Percentiles rank a stretch among this genome's conserved stretches.
These are phyloP conservation scores for Quillaja saponaria DNA, from an alignment of 306 rosid species.

Conservation along the genomic window DNA sequence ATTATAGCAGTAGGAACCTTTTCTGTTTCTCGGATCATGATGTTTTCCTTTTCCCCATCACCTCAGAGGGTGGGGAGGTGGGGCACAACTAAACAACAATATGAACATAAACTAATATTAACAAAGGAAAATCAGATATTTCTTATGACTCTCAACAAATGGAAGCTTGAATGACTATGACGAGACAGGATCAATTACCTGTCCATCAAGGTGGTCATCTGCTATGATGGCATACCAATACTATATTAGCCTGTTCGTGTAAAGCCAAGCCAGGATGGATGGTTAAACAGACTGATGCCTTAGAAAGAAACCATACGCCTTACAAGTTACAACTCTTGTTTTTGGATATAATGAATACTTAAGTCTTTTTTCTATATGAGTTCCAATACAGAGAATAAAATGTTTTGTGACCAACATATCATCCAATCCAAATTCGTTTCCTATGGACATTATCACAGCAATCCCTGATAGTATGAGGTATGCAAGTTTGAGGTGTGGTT, in stretches of 20 bases:
- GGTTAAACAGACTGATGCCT: too few species aligned
- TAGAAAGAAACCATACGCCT: too few species aligned
- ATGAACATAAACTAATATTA: not conserved
- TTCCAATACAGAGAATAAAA: too few species aligned
- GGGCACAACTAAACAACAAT: slow-evolving; percentile 4
- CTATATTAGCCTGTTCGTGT: too few species aligned
- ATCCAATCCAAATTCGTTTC: slow-evolving; percentile 11
- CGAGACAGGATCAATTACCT: slow-evolving; percentile 6
- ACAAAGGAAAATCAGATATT: slow-evolving; percentile 21
- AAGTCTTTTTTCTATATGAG: not conserved
- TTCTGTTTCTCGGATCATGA: slow-evolving; percentile 1
- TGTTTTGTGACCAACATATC: slow-evolving; percentile 2
- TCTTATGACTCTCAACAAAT: not conserved
- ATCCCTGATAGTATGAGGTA: slow-evolving; percentile 9
- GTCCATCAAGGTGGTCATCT: not conserved
- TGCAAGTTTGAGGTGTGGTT: slow-evolving; percentile 19
- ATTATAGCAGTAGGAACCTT: slow-evolving; percentile 3
- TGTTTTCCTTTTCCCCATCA: slow-evolving; percentile 12
- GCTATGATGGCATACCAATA: not conserved
- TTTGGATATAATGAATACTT: not conserved
- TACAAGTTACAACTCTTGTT: slow-evolving; percentile 3
- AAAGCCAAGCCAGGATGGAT: too few species aligned
- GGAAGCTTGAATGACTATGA: slow-evolving; percentile 2
- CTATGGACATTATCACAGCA: slow-evolving; percentile 11
- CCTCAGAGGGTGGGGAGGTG: slow-evolving; percentile 9